Percentiles rank a stretch among this genome's conserved stretches.
phyloP scores from a whole-genome alignment of 139 green algal genomes.

The Ettlia oleoabundans region DNA sequence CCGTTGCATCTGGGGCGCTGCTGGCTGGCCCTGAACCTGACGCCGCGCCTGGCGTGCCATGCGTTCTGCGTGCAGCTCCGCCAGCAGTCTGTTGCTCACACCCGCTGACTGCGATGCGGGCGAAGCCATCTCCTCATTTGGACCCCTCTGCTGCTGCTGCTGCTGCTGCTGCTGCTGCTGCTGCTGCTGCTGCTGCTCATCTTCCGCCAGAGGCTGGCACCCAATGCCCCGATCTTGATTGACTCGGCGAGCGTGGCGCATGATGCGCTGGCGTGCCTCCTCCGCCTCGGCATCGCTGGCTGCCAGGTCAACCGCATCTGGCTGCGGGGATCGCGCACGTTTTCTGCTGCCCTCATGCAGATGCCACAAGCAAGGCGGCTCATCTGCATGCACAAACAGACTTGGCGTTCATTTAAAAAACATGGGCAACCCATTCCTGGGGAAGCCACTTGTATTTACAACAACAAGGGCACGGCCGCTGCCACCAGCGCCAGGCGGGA shows the following conservation, averaged over 20 bases:
- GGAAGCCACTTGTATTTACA: too few species aligned
- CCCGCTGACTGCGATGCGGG: background rate
- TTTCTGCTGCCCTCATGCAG: background rate
- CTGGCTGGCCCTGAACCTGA: slow-evolving; percentile 1
- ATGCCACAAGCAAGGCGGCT: too few species aligned
- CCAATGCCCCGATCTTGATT: background rate
- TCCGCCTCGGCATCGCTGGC: background rate
- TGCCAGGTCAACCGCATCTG: background rate
- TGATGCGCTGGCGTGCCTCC: slow-evolving; percentile 41
- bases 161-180: slow-evolving; percentile 8
- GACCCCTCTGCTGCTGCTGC: background rate
- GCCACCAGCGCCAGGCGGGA: too few species aligned
- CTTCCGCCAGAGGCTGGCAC: background rate
- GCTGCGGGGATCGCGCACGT: background rate
- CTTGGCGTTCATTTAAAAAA: too few species aligned
- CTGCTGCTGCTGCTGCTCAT: slow-evolving; percentile 6
- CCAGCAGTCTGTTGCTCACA: slow-evolving; percentile 42
- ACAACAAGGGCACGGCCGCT: too few species aligned
- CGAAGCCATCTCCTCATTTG: background rate
- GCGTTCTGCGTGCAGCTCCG: slow-evolving; percentile 53
- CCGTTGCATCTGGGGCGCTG: background rate
- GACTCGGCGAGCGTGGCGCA: slow-evolving; percentile 41
- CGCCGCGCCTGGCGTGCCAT: slow-evolving; percentile 30
- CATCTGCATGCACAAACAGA: too few species aligned
- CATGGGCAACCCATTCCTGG: too few species aligned